phyloP scores from a whole-genome alignment of 1,284 basidiomycete genomes.

The Tremellales sp. region DNA sequence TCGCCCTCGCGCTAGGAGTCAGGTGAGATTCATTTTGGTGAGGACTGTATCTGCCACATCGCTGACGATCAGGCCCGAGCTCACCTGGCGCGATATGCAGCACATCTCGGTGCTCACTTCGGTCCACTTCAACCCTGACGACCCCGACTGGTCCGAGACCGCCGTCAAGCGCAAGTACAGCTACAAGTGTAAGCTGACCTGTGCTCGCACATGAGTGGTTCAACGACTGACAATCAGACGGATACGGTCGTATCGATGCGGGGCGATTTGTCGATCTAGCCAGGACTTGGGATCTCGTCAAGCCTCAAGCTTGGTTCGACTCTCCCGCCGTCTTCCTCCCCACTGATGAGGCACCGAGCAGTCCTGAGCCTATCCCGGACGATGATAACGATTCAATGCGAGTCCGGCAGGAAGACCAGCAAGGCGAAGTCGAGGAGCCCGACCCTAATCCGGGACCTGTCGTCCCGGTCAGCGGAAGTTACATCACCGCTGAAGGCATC shows the following conservation, averaged over 20 bases:
- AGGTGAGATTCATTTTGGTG: slow-evolving; percentile 55
- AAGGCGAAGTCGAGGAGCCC: neutral
- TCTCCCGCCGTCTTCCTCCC: slow-evolving; percentile 65
- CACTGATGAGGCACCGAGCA: slow-evolving; percentile 12
- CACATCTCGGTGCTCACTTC: slow-evolving; percentile 80
- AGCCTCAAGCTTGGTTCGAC: slow-evolving; percentile 88
- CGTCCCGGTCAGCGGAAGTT: slow-evolving; percentile 25
- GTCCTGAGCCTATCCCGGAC: neutral
- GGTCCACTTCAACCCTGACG: slow-evolving; percentile 74
- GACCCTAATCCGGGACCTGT: slow-evolving; percentile 15
- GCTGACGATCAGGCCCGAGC: slow-evolving; percentile 60
- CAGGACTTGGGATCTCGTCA: slow-evolving; percentile 77
- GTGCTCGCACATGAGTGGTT: too few relatives aligned
- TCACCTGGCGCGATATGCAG: slow-evolving; percentile 96
- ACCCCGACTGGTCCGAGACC: slow-evolving; percentile 91
- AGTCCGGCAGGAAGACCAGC: slow-evolving; percentile 49
- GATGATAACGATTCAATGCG: slow-evolving; percentile 40
- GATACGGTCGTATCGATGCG: slow-evolving; percentile 86
- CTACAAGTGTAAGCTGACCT: slow-evolving; percentile 66
- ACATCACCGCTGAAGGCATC: slow-evolving; percentile 66
- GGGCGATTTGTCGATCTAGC: slow-evolving; percentile 78
- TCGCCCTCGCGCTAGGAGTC: slow-evolving; percentile 78
- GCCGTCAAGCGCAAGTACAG: slow-evolving; percentile 76
- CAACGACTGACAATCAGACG: slow-evolving; percentile 51
- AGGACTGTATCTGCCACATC: too few relatives aligned